A percentile compares a stretch with the other conserved stretches of the same genome.
Evolutionary conservation across 2,329 filamentous ascomycete species (phyloP).

Genomic region (Colletotrichum scovillei): DNA sequence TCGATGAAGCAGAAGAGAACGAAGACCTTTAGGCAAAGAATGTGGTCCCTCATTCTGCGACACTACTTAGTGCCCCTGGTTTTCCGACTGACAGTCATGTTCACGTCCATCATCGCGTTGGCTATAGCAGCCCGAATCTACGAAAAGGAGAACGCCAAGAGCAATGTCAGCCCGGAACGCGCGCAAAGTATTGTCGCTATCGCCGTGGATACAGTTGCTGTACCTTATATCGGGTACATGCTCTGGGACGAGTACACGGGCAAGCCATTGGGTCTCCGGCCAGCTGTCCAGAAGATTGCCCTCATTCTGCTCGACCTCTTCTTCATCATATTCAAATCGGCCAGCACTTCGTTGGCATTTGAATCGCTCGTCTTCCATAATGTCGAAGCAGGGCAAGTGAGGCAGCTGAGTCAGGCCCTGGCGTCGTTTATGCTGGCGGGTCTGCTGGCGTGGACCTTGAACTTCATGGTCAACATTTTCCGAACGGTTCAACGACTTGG

Average conservation of each 20-base stretch:
- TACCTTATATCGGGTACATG: slow-evolving; percentile 93
- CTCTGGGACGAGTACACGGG: slow-evolving; percentile 97
- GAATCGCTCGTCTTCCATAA: slow-evolving; percentile 77
- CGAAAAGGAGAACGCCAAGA: slow-evolving; percentile 62
- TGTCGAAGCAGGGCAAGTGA: slow-evolving; percentile 37
- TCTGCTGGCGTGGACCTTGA: slow-evolving; percentile 89
- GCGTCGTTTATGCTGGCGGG: slow-evolving; percentile 84
- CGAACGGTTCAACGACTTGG: slow-evolving; percentile 73
- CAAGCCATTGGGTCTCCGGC: slow-evolving; percentile 89
- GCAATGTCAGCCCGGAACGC: slow-evolving; percentile 63
- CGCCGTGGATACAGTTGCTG: slow-evolving; percentile 86
- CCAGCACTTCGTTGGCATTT: slow-evolving; percentile 91
- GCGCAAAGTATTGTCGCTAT: slow-evolving; percentile 90
- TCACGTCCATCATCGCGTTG: slow-evolving; percentile 85
- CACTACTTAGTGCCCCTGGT: slow-evolving; percentile 88
- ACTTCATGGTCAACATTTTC: slow-evolving; percentile 88
- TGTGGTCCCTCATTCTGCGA: slow-evolving; percentile 77
- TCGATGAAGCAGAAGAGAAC: slow-evolving; percentile 41
- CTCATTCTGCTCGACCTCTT: slow-evolving; percentile 92
- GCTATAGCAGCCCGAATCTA: slow-evolving; percentile 82
- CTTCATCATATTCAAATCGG: slow-evolving; percentile 97
- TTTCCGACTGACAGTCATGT: slow-evolving; percentile 84
- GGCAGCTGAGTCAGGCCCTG: slow-evolving; percentile 73
- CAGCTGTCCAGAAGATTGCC: slow-evolving; percentile 85
- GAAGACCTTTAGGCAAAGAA: slow-evolving; percentile 59